Percentiles rank a stretch among this genome's conserved stretches.
Conservation (phyloP, 139 green algal genomes). For the Closterium sp. region DNA sequence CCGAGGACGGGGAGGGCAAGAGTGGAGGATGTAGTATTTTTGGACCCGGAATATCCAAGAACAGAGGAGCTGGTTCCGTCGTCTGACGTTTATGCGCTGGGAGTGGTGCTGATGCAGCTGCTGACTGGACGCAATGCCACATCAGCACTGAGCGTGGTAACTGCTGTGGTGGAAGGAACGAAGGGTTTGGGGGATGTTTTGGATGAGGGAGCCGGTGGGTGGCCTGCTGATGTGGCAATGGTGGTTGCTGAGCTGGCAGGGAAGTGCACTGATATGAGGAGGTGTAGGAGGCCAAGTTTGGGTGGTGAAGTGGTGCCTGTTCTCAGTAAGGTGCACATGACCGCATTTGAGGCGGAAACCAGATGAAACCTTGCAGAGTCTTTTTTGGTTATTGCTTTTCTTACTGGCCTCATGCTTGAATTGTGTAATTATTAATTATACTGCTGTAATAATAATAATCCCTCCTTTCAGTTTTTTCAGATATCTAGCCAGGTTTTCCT, state of each 20-base stretch:
- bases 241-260: conserved; percentile 1
- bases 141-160: conserved; percentile 8
- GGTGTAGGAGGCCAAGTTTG: background rate
- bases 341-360: background rate
- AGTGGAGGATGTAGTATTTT: conserved; percentile 12
- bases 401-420: too few species aligned
- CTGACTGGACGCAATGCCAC: conserved; percentile 22
- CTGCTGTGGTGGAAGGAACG: background rate
- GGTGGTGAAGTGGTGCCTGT: background rate
- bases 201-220: conserved; percentile 12
- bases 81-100: conserved; percentile 31
- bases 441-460: too few species aligned
- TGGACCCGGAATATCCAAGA: conserved; percentile 12
- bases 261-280: conserved; percentile 16
- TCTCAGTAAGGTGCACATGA: background rate
- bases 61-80: conserved; percentile 19
- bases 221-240: background rate
- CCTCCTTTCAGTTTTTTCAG: too few species aligned
- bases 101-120: conserved; percentile 24
- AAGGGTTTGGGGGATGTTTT: conserved; percentile 3
- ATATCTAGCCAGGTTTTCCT: too few species aligned
- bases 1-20: conserved; percentile 5
- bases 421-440: too few species aligned
- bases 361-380: too few species aligned
- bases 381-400: too few species aligned